Conservation (phyloP, 2,329 filamentous ascomycete species). For the Fusarium chlamydosporum region DNA sequence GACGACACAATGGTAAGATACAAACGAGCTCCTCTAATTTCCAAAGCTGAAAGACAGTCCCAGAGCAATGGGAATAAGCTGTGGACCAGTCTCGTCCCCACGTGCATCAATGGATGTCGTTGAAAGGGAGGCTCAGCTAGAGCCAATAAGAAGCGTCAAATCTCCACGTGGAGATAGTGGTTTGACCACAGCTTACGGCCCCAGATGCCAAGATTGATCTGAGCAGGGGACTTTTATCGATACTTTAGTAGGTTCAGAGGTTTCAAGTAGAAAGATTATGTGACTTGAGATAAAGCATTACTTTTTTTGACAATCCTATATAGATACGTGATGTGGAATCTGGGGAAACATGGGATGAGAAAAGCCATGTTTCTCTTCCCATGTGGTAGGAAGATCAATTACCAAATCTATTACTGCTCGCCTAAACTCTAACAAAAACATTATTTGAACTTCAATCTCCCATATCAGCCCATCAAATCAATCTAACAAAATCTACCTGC, state of each 20-base stretch:
- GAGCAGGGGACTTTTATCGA: slow-evolving; percentile 3
- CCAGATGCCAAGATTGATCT: slow-evolving; percentile 32
- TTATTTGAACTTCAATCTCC: not conserved
- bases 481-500: not conserved
- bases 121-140: slow-evolving; percentile 21
- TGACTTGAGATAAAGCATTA: not conserved
- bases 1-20: not conserved
- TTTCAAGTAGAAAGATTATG: not conserved
- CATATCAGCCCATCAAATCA: not conserved
- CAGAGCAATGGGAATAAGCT: not conserved
- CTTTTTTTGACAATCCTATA: not conserved
- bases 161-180: slow-evolving; percentile 36
- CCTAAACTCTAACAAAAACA: not conserved
- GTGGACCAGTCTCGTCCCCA: slow-evolving; percentile 18
- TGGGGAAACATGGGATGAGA: not conserved
- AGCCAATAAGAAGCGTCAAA: slow-evolving; percentile 22
- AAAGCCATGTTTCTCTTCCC: not conserved
- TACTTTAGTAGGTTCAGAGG: not conserved
- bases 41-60: not conserved
- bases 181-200: slow-evolving; percentile 29
- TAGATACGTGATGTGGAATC: not conserved
- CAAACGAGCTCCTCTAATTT: no score
- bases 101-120: slow-evolving; percentile 38
- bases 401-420: not conserved
- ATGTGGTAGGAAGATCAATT: no score